These are phyloP conservation scores for Ogataea saltuana DNA, from an alignment of 805 yeast species.

Conservation along the genomic window DNA sequence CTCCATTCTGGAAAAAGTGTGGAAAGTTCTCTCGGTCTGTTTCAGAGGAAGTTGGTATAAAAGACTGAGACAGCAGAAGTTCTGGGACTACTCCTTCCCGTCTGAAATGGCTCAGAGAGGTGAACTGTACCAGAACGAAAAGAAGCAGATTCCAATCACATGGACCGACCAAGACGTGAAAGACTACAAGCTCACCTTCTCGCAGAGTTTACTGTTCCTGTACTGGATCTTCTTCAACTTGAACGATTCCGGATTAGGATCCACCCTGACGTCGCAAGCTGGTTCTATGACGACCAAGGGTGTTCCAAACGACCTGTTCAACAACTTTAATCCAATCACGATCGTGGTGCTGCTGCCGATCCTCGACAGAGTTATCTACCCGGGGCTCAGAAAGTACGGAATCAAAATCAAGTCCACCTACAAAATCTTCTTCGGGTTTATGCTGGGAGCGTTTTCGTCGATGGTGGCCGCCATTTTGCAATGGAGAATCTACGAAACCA, in stretches of 20 bases:
- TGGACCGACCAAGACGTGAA: slow-evolving; percentile 48
- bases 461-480: slow-evolving; percentile 53
- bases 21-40: slow-evolving; percentile 43
- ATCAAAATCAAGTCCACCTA: slow-evolving; percentile 46
- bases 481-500: slow-evolving; percentile 46
- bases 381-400: slow-evolving; percentile 42
- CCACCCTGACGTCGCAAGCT: slow-evolving; percentile 51
- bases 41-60: slow-evolving; percentile 44
- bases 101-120: slow-evolving; percentile 46
- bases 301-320: slow-evolving; percentile 57
- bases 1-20: slow-evolving; percentile 46
- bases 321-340: slow-evolving; percentile 54
- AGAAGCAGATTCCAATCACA: slow-evolving; percentile 34
- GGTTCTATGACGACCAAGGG: slow-evolving; percentile 53
- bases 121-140: slow-evolving; percentile 33
- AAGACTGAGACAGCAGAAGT: slow-evolving; percentile 41
- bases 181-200: slow-evolving; percentile 45
- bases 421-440: slow-evolving; percentile 50
- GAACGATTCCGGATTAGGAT: slow-evolving; percentile 51
- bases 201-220: slow-evolving; percentile 47
- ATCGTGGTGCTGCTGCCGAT: slow-evolving; percentile 54
- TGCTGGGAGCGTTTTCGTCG: slow-evolving; percentile 47
- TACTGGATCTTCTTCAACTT: slow-evolving; percentile 41
- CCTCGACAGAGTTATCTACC: slow-evolving; percentile 49
- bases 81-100: slow-evolving; percentile 55